Conservation (phyloP, 2,329 filamentous ascomycete species). For the Falciphora oryzae region DNA sequence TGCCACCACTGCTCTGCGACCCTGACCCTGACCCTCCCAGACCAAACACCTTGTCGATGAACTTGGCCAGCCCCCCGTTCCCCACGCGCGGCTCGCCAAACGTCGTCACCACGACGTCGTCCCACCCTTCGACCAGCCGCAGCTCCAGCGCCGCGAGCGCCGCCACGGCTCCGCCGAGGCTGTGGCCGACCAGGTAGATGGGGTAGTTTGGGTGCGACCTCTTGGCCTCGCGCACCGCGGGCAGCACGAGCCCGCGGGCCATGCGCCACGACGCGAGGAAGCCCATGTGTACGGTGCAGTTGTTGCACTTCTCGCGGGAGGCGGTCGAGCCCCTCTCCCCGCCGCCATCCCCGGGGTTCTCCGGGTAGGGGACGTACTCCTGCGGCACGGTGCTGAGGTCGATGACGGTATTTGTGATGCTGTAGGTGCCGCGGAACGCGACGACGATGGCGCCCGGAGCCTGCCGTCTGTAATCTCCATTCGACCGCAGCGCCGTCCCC, state of each 20-base stretch:
- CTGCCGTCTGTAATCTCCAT: neutral
- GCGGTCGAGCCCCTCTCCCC: constrained; percentile 16
- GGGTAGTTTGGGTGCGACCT: constrained; percentile 64
- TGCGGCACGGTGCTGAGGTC: constrained; percentile 88
- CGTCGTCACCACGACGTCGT: constrained; percentile 72
- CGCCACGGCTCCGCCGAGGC: constrained; percentile 86
- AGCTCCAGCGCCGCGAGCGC: constrained; percentile 82
- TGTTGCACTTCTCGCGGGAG: constrained; percentile 55
- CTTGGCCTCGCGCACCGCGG: constrained; percentile 53
- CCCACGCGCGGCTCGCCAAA: constrained; percentile 80
- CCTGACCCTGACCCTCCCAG: constrained; percentile 31
- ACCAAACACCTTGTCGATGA: constrained; percentile 47
- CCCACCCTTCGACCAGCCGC: constrained; percentile 63
- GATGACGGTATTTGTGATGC: constrained; percentile 81
- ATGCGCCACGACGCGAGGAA: constrained; percentile 82
- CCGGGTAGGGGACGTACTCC: constrained; percentile 82
- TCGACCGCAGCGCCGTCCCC: neutral
- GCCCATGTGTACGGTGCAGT: constrained; percentile 89
- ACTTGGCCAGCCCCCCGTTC: constrained; percentile 49
- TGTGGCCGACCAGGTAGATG: constrained; percentile 81
- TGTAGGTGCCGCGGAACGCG: constrained; percentile 92
- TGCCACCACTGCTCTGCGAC: constrained; percentile 13
- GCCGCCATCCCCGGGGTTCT: constrained; percentile 33
- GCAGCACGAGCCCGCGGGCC: constrained; percentile 64
- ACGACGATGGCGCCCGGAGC: constrained; percentile 57